These are phyloP conservation scores for Musa balbisiana DNA, from an alignment of 202 grass and related monocot species.

Conservation along the genomic window DNA sequence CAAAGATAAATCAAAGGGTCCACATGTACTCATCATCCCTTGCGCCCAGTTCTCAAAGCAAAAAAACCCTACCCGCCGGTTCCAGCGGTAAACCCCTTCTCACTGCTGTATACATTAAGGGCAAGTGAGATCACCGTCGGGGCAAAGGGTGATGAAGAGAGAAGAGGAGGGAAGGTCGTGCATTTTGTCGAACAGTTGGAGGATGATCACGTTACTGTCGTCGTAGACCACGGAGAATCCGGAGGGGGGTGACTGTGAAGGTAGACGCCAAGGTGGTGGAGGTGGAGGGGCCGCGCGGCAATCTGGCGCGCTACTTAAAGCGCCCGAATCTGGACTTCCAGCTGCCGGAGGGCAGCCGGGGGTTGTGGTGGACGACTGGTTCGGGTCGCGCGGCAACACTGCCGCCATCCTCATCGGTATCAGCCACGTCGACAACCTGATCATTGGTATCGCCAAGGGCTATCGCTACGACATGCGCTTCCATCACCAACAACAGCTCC, in stretches of 20 bases:
- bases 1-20: too few species aligned
- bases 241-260: background rate
- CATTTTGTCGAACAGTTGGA: background rate
- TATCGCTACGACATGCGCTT: background rate
- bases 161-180: too few species aligned
- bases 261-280: background rate
- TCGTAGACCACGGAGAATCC: background rate
- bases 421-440: background rate
- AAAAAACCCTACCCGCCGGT: too few species aligned
- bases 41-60: too few species aligned
- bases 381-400: background rate
- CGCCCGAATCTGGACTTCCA: slow-evolving; percentile 4
- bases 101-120: too few species aligned
- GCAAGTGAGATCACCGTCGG: too few species aligned
- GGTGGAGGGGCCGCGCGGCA: background rate
- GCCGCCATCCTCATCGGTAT: background rate
- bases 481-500: background rate
- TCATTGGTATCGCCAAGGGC: background rate
- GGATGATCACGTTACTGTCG: background rate
- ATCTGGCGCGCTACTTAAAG: background rate
- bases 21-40: too few species aligned
- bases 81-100: too few species aligned
- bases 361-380: background rate
- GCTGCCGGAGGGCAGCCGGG: background rate
- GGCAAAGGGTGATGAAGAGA: too few species aligned